Evolutionary conservation across 306 rosid species (phyloP).

Genomic region (Hippophae tibetana): DNA sequence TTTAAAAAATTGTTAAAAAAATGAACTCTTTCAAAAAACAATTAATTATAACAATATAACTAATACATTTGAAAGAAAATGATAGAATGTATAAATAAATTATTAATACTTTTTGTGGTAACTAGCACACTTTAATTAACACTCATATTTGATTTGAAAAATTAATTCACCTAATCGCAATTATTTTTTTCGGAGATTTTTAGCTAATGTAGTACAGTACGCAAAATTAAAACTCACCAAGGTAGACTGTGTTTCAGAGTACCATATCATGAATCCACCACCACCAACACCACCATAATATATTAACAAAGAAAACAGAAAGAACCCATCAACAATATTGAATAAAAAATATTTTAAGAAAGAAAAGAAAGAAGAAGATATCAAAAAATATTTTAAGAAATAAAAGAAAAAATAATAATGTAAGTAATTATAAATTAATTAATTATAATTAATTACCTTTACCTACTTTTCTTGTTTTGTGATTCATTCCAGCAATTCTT

Average conservation of each 20-base stretch:
- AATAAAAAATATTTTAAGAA: background rate
- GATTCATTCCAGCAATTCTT: slow-evolving; percentile 81
- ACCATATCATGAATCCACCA: background rate
- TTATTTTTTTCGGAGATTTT: too few species aligned
- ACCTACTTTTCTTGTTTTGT: slow-evolving; percentile 76
- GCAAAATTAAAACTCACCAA: slow-evolving; percentile 33
- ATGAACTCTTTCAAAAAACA: too few species aligned
- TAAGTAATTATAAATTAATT: too few species aligned
- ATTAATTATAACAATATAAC: too few species aligned
- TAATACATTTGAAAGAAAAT: too few species aligned
- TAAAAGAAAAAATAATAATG: background rate
- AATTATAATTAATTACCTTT: slow-evolving; percentile 55
- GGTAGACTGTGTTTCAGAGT: slow-evolving; percentile 42
- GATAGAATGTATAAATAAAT: too few species aligned
- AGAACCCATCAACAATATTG: background rate
- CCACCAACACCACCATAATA: background rate
- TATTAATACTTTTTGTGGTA: too few species aligned
- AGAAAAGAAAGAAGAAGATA: background rate
- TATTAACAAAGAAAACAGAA: background rate
- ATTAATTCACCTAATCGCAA: background rate
- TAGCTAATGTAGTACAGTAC: background rate
- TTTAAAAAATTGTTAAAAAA: too few species aligned
- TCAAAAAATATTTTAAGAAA: background rate
- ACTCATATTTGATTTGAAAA: background rate
- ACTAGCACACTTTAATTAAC: too few species aligned